A percentile compares a stretch with the other conserved stretches of the same genome.
phyloP scores from a whole-genome alignment of 177 flowering plant species.

The Vitis hybrid region DNA sequence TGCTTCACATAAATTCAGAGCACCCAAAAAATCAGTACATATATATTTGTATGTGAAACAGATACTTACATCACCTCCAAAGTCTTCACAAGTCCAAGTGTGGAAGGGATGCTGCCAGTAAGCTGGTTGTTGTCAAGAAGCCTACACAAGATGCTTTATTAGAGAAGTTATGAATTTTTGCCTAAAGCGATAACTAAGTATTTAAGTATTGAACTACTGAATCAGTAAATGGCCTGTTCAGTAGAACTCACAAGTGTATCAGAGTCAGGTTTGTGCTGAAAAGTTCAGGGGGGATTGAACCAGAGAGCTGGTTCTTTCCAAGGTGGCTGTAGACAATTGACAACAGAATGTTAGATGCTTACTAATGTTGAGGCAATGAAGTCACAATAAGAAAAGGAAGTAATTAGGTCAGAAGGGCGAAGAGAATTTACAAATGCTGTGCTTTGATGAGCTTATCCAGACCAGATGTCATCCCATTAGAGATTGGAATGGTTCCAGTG shows the following conservation, averaged over 20 bases:
- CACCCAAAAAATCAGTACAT: too few relatives aligned
- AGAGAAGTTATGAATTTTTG: neutral
- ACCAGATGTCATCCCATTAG: slow-evolving; percentile 41
- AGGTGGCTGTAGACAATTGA: slow-evolving; percentile 24
- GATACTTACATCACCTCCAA: slow-evolving; percentile 63
- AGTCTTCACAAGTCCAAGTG: slow-evolving; percentile 48
- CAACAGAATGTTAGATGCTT: neutral
- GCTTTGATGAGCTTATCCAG: slow-evolving; percentile 45
- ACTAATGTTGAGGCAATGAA: neutral
- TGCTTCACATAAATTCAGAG: too few relatives aligned
- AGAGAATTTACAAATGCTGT: slow-evolving; percentile 44
- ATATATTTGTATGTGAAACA: neutral
- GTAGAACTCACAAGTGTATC: slow-evolving; percentile 41
- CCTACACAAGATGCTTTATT: slow-evolving; percentile 22
- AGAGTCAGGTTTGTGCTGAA: slow-evolving; percentile 38
- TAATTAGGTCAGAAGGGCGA: neutral
- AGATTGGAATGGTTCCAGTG: slow-evolving; percentile 54
- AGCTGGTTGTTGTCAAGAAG: slow-evolving; percentile 51
- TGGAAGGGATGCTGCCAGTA: slow-evolving; percentile 47
- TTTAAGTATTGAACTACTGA: neutral
- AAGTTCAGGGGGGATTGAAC: slow-evolving; percentile 36
- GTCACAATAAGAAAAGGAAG: neutral
- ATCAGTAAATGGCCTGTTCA: too few relatives aligned
- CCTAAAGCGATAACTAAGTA: too few relatives aligned
- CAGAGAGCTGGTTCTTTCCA: slow-evolving; percentile 32